These are phyloP conservation scores for Metschnikowia gelsemii DNA, from an alignment of 805 yeast species.

Conservation along the genomic window DNA sequence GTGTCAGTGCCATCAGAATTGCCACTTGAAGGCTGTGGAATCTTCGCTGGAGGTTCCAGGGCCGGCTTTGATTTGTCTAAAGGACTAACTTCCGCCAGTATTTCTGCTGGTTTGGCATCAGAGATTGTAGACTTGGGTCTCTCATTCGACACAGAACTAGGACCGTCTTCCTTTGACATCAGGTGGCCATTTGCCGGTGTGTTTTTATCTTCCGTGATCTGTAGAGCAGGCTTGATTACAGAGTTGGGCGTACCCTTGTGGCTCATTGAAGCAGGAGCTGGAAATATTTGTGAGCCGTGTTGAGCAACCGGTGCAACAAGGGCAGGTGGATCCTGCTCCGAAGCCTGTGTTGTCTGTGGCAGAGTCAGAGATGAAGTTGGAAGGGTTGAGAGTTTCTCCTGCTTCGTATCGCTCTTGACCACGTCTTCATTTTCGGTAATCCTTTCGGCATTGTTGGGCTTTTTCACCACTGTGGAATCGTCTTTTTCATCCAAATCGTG, in stretches of 20 bases:
- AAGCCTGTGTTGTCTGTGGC: background rate
- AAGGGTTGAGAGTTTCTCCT: too few species aligned
- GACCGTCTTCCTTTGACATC: background rate
- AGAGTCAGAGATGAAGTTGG: background rate
- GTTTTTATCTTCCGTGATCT: background rate
- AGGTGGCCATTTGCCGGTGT: conserved; percentile 1
- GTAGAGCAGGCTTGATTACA: background rate
- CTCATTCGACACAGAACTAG: background rate
- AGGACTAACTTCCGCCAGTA: conserved; percentile 8
- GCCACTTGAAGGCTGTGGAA: background rate
- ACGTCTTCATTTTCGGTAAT: background rate
- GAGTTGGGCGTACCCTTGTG: background rate
- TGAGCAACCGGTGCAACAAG: conserved; percentile 8
- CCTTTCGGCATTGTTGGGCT: conserved; percentile 20
- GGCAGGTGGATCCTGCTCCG: conserved; percentile 8
- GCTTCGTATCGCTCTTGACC: too few species aligned
- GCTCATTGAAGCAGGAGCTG: background rate
- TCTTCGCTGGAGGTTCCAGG: conserved; percentile 1
- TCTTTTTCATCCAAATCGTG: conserved; percentile 41
- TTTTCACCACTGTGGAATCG: conserved; percentile 31
- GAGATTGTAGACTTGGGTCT: background rate
- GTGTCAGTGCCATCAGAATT: conserved; percentile 1
- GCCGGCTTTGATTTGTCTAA: conserved; percentile 2
- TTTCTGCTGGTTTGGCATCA: background rate
- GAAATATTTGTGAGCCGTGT: conserved; percentile 1